Base-by-base conservation (phyloP, 1,284 basidiomycete species). In the Sanguinoderma infundibulare region DNA sequence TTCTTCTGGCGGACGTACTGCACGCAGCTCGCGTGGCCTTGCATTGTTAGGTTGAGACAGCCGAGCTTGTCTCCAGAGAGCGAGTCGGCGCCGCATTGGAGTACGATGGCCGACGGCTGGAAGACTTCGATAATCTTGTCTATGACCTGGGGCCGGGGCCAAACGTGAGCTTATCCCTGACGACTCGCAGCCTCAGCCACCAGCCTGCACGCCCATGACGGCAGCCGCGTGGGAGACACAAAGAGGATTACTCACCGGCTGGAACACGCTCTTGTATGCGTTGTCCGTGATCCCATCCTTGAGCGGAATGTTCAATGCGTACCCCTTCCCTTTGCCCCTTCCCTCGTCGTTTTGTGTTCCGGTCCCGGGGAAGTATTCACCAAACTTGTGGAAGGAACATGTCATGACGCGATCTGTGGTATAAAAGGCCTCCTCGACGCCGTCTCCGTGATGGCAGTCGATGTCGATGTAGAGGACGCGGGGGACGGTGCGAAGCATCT, bases 391-490 rank as follows among this genome's bases (percentile, higher is more conserved):
- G 75, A 99, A 98, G 51, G 92, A 92, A 74, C 90, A 91, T 3
- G 97, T 98, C 91, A 98, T 95, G 68, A 99, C 97, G 57, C 97
- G 83, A 75, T 99, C 93, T 1, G 95, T 98, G 28, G 95, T 96
- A 76, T 98, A 98, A 80, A 99, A 99, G 0, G 97, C 98, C 73
- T 99, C 97, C 71, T 99, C 97, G 35, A 99, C 97, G 22, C 97
- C 98, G 73, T 99, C 98, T 8, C 97, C 97, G 70, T 99, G 97
- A 75, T 98, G 97, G 58, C 96, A 95, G 75, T 99, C 97, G 60
- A 99, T 97, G 76, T 99, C 97, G 73, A 99, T 93, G 76, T 99
- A 99, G 14, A 99, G 81, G 1, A 99, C 97, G 59, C 98, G 91
- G 0, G 93, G 87, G 71, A 87, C 89, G 47, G 80, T 87, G 67